Conservation (phyloP, 306 rosid species). For the Begonia masoniana region DNA sequence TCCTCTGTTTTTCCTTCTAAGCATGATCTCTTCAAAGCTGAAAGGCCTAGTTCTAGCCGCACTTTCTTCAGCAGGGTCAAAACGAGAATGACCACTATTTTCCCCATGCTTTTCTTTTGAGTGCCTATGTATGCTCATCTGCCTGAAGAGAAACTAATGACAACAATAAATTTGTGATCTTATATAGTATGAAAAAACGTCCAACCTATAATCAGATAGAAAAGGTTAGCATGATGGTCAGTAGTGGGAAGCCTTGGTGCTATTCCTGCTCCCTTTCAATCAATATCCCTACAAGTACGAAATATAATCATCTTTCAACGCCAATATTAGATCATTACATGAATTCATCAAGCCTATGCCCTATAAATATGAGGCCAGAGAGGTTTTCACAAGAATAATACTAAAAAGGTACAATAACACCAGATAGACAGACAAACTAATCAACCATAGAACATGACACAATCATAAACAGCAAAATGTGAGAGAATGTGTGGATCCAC, state of each 20-base stretch:
- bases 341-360: neutral
- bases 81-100: slow-evolving; percentile 17
- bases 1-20: slow-evolving; percentile 46
- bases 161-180: neutral
- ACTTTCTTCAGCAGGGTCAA: slow-evolving; percentile 39
- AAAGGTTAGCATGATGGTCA: neutral
- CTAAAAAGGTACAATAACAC: too few species aligned
- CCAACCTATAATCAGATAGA: neutral
- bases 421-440: too few species aligned
- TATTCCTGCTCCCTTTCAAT: neutral
- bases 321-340: neutral
- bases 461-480: too few species aligned
- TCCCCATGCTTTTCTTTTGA: slow-evolving; percentile 30
- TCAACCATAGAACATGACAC: too few species aligned
- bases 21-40: slow-evolving; percentile 72
- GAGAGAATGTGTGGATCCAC: too few species aligned
- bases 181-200: neutral
- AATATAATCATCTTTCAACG: neutral
- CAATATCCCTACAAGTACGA: neutral
- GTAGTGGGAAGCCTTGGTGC: neutral
- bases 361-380: too few species aligned
- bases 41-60: slow-evolving; percentile 92
- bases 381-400: too few species aligned
- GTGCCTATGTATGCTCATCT: slow-evolving; percentile 40
- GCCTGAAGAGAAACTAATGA: slow-evolving; percentile 14